Evolutionary conservation across 1,139 yeast species (phyloP).

Genomic region (Zhuliangozyma blackwelliae): DNA sequence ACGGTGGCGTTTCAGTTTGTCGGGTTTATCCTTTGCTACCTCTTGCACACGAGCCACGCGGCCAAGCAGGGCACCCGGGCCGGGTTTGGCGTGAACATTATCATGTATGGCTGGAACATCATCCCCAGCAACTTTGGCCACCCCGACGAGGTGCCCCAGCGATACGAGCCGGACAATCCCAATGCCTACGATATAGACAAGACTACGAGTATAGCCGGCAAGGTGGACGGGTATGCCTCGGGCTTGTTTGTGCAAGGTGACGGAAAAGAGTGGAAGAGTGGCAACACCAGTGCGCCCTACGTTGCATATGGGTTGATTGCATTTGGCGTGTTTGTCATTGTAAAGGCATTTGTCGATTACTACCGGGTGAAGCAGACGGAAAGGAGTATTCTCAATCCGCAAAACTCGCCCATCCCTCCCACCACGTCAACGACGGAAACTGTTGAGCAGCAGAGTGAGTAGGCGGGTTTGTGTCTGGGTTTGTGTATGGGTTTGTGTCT

Average conservation of each 20-base stretch:
- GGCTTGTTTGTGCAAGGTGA: conserved; percentile 22
- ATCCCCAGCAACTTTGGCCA: conserved; percentile 57
- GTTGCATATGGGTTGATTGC: conserved; percentile 58
- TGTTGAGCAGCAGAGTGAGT: neutral
- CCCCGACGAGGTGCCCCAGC: conserved; percentile 31
- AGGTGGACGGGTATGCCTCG: conserved; percentile 45
- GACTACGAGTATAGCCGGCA: conserved; percentile 31
- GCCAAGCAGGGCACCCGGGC: conserved; percentile 94
- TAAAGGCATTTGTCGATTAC: conserved; percentile 69
- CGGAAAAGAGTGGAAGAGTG: conserved; percentile 9
- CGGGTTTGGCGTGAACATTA: conserved; percentile 83
- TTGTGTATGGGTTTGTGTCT: too few relatives aligned
- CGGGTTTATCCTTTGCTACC: conserved; percentile 86
- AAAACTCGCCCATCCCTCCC: neutral
- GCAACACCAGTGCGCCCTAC: conserved; percentile 30
- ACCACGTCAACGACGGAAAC: neutral
- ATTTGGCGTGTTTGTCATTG: conserved; percentile 62
- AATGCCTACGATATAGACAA: conserved; percentile 48
- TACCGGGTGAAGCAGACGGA: conserved; percentile 77
- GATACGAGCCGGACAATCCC: conserved; percentile 53
- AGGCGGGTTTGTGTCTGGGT: too few relatives aligned
- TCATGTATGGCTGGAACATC: conserved; percentile 71
- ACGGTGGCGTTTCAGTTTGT: conserved; percentile 89
- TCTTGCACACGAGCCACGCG: conserved; percentile 94
- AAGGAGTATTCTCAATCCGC: conserved; percentile 44